These are phyloP conservation scores for Tetrahymena malaccensis DNA, from an alignment of 73 alveolate species.

Conservation along the genomic window DNA sequence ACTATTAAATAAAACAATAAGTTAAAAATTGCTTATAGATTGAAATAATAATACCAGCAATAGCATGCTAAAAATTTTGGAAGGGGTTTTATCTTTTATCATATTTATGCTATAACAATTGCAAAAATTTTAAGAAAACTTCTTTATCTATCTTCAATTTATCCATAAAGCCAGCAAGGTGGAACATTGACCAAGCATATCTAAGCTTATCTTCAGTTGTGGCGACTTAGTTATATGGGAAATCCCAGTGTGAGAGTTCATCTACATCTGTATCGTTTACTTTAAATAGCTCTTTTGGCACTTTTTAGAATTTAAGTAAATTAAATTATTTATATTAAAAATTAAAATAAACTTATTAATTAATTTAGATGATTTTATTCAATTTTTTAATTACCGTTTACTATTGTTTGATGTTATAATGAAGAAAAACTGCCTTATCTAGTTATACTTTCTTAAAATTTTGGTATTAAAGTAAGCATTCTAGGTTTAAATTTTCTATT, in stretches of 20 bases:
- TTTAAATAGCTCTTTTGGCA: background rate
- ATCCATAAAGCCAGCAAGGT: conserved; percentile 10
- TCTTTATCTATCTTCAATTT: conserved; percentile 14
- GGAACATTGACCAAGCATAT: conserved; percentile 32
- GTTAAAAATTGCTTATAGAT: too few relatives aligned
- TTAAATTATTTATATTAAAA: background rate
- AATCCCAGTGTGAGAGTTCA: conserved; percentile 6
- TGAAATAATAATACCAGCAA: background rate
- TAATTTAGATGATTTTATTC: background rate
- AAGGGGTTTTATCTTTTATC: conserved; percentile 36
- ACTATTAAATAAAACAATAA: background rate
- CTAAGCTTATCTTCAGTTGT: background rate
- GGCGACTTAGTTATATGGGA: conserved; percentile 2
- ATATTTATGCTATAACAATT: conserved; percentile 23
- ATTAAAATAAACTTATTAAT: too few relatives aligned
- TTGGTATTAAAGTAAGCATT: background rate
- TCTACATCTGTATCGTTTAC: conserved; percentile 8
- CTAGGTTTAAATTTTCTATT: background rate
- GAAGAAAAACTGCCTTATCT: background rate
- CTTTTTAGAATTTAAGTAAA: background rate
- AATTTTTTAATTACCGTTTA: background rate
- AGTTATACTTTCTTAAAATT: background rate
- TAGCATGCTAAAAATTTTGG: conserved; percentile 48
- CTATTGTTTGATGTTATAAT: background rate
- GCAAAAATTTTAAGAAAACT: conserved; percentile 13